Evolutionary conservation across 345 rosid species (phyloP), one percentile per base, ranked within the genome.

Genomic region (Durio zibethinus): DNA sequence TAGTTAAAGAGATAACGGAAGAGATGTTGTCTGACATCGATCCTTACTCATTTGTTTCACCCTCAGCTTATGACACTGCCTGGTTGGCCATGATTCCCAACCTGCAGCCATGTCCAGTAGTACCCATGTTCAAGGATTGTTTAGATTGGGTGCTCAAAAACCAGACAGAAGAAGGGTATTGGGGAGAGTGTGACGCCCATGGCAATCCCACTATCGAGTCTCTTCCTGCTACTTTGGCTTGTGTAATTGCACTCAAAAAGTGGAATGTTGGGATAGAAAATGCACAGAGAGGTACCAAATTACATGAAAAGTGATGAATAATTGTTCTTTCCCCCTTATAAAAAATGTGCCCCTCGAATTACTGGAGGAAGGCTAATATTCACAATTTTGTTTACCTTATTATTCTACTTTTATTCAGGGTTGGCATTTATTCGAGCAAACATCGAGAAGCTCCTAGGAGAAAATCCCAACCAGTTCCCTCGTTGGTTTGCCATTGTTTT

Each of bases 401-500:
- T 54, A 3, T 56, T 54, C 2, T 27, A 2, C 38, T 23, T 40
- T 40, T 53, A 20, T 3, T 40, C 74, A 89, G 93, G 91, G 35
- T 69, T 77, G 78, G 74, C 73, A 8, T 88, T 82, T 68, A 78
- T 91, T 50, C 71, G 78, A 72, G 82, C 79, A 70, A 84, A 73
- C 67, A 65, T 84, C 8, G 83, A 83, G 60, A 78, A 79, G 72
- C 72, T 87, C 60, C 79, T 63, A 45, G 72, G 15, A 40, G 85
- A 74, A 56, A 40, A 25, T 4, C 12, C 7, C 11, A 72, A 78
- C 12, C 56, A 20, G 1, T 79, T 73, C 75, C 94, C 97, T 66
- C 90, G 87, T 63, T 83, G 93, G 97, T 85, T 92, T 35, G 52
- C 81, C 38, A 82, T 90, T 23, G 76, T 78, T 36, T 90, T 92